Percentiles rank a stretch among this genome's conserved stretches.
These are phyloP conservation scores for Rhizoctonia solani DNA, from an alignment of 1,284 basidiomycete species.

Conservation along the genomic window DNA sequence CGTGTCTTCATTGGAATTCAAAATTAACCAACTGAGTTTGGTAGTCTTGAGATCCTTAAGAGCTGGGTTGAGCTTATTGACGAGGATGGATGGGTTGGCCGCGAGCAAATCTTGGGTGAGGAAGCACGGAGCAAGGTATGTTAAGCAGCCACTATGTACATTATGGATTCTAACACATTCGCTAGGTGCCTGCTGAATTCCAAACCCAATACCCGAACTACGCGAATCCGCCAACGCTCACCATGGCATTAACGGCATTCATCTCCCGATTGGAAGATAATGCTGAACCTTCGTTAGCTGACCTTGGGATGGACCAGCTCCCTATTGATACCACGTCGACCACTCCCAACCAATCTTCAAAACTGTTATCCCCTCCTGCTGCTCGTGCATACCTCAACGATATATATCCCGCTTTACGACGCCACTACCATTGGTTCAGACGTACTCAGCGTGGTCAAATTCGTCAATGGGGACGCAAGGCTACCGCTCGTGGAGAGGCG, in stretches of 20 bases:
- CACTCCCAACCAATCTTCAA: conserved; percentile 43
- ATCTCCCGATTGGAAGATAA: conserved; percentile 70
- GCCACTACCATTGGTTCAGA: conserved; percentile 95
- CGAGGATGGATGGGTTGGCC: conserved; percentile 90
- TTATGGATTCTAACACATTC: not conserved
- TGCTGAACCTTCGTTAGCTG: conserved; percentile 63
- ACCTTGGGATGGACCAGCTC: conserved; percentile 52
- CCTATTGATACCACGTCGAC: conserved; percentile 36
- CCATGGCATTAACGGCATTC: conserved; percentile 88
- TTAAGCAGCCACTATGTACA: not conserved
- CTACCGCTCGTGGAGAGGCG: conserved; percentile 82
- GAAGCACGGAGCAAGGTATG: conserved; percentile 86
- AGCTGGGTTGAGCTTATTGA: conserved; percentile 91
- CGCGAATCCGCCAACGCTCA: conserved; percentile 91
- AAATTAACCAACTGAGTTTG: conserved; percentile 6
- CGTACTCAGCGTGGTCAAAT: conserved; percentile 91
- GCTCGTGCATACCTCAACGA: conserved; percentile 71
- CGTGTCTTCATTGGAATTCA: conserved; percentile 19
- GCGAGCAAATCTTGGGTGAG: conserved; percentile 94
- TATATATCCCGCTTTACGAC: conserved; percentile 81
- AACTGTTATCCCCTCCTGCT: conserved; percentile 59
- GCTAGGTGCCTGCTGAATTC: conserved; percentile 84
- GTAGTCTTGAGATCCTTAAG: conserved; percentile 82
- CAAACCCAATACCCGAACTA: conserved; percentile 90
- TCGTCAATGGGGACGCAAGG: conserved; percentile 81